A percentile compares a stretch with the other conserved stretches of the same genome.
Conservation (phyloP, 495 filamentous ascomycete genomes). For the Penicillium subrubescens region DNA sequence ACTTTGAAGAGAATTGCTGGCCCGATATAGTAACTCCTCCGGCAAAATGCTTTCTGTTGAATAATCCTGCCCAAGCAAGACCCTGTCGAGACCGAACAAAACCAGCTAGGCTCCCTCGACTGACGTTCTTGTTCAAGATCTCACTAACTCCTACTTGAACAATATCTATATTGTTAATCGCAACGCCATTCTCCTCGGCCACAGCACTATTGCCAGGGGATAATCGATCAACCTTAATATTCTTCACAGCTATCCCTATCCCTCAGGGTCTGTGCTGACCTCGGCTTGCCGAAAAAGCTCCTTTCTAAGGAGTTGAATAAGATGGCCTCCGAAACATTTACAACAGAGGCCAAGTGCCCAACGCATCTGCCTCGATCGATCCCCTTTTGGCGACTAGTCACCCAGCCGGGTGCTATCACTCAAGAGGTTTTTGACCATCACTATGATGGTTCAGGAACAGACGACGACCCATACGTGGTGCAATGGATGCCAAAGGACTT, state of each 20-base stretch:
- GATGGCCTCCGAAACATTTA: constrained; percentile 18
- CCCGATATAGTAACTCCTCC: constrained; percentile 24
- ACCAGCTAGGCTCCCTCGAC: background rate
- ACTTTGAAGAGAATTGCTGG: constrained; percentile 11
- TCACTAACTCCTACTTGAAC: background rate
- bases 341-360: constrained; percentile 12
- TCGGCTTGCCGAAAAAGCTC: constrained; percentile 2
- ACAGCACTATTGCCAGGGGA: background rate
- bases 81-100: constrained; percentile 4
- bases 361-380: constrained; percentile 20
- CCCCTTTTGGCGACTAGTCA: constrained; percentile 40
- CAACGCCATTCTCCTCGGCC: background rate
- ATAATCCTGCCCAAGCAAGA: constrained; percentile 8
- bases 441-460: constrained; percentile 66
- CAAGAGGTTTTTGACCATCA: constrained; percentile 53
- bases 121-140: background rate
- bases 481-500: constrained; percentile 68
- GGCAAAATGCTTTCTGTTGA: constrained; percentile 11
- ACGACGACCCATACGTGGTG: constrained; percentile 69
- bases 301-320: background rate
- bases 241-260: too few relatives aligned
- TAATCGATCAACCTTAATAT: background rate
- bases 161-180: background rate
- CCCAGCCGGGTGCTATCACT: constrained; percentile 49
- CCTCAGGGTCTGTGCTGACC: background rate